Percentiles rank a stretch among this genome's conserved stretches.
phyloP scores from a whole-genome alignment of 768 basidiomycete genomes.

The Chalciporus sphaerocephalus region DNA sequence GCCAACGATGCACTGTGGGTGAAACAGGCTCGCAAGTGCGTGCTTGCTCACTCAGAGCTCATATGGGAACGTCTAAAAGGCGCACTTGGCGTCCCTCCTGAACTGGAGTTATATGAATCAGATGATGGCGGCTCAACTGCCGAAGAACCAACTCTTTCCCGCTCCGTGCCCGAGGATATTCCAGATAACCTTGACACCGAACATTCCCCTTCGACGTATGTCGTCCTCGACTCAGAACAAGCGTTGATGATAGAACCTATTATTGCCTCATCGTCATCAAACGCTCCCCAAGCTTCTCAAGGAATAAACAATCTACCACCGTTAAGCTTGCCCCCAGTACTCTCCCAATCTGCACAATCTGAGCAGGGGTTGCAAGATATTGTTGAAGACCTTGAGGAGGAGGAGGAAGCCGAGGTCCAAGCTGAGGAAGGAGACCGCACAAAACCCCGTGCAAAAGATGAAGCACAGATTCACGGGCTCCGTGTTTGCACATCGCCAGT shows the following conservation, averaged over 20 bases:
- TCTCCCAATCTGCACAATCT: slow-evolving; percentile 26
- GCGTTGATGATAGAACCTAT: slow-evolving; percentile 49
- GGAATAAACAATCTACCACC: slow-evolving; percentile 33
- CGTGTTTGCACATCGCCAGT: slow-evolving; percentile 47
- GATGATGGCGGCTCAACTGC: slow-evolving; percentile 1
- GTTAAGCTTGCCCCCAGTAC: slow-evolving; percentile 34
- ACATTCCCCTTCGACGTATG: not conserved
- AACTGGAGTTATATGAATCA: slow-evolving; percentile 63
- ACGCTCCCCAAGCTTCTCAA: slow-evolving; percentile 11
- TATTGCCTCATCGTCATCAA: slow-evolving; percentile 34
- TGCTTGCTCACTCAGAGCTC: slow-evolving; percentile 73
- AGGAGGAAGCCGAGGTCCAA: slow-evolving; percentile 35
- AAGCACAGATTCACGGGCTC: slow-evolving; percentile 51
- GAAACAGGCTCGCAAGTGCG: slow-evolving; percentile 64
- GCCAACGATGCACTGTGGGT: slow-evolving; percentile 74
- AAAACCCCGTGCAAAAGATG: slow-evolving; percentile 13
- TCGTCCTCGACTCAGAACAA: slow-evolving; percentile 1
- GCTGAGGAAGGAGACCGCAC: slow-evolving; percentile 16
- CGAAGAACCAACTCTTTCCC: not conserved
- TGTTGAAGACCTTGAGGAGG: slow-evolving; percentile 45
- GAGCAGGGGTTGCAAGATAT: slow-evolving; percentile 51
- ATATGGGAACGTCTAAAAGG: slow-evolving; percentile 91
- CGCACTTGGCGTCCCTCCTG: slow-evolving; percentile 82
- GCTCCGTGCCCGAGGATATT: not conserved
- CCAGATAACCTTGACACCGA: not conserved